Conservation (phyloP, 2,329 filamentous ascomycete species). For the Fusarium burgessii region DNA sequence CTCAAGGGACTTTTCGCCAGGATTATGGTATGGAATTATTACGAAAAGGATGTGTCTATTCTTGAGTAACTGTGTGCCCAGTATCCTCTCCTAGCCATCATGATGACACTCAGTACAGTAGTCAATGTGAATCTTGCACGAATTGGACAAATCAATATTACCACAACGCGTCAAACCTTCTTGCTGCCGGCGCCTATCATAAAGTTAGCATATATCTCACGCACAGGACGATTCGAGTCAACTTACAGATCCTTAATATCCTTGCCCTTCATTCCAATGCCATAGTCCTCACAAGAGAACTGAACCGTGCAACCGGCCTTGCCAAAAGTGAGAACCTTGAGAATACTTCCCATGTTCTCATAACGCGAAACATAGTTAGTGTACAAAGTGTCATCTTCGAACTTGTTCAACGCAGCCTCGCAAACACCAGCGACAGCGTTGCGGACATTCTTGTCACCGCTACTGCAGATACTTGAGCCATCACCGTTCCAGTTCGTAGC, state of each 20-base stretch:
- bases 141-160: slow-evolving; percentile 14
- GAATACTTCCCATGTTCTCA: slow-evolving; percentile 15
- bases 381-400: slow-evolving; percentile 18
- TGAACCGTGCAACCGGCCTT: slow-evolving; percentile 15
- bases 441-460: slow-evolving; percentile 1
- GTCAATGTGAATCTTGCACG: slow-evolving; percentile 18
- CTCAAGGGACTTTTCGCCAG: no score
- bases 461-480: slow-evolving; percentile 3
- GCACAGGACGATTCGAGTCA: fast-evolving
- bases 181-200: neutral
- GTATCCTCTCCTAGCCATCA: neutral
- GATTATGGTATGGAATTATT: no score
- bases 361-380: slow-evolving; percentile 1
- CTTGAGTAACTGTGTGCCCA: no score
- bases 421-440: slow-evolving; percentile 1
- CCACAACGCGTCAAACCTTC: neutral
- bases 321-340: neutral
- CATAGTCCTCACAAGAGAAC: slow-evolving; percentile 19
- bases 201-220: neutral
- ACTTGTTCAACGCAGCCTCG: neutral
- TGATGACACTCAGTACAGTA: neutral
- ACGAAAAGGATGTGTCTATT: no score
- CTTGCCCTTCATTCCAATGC: slow-evolving; percentile 21
- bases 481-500: slow-evolving; percentile 1
- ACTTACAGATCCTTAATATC: slow-evolving; percentile 25